A percentile compares a stretch with the other conserved stretches of the same genome.
Evolutionary conservation across 2,329 filamentous ascomycete species (phyloP).

Genomic region (Fusarium marasasianum): DNA sequence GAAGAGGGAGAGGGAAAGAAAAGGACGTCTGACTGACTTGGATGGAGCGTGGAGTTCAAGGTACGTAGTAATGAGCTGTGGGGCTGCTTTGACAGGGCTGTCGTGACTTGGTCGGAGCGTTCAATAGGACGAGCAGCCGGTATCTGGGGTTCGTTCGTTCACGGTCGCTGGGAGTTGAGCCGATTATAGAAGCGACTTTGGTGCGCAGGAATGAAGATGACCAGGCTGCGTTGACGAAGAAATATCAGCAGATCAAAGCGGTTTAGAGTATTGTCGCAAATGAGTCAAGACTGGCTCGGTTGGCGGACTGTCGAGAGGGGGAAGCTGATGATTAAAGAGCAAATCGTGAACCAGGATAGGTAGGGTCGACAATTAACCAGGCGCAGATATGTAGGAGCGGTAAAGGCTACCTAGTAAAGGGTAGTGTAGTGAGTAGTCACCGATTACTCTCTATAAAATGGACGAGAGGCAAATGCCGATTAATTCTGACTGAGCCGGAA

Average conservation of each 20-base stretch:
- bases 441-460: slow-evolving; percentile 21
- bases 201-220: slow-evolving; percentile 25
- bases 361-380: slow-evolving; percentile 21
- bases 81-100: slow-evolving; percentile 42
- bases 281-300: background rate
- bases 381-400: slow-evolving; percentile 25
- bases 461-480: slow-evolving; percentile 19
- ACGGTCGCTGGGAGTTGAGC: slow-evolving; percentile 23
- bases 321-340: slow-evolving; percentile 15
- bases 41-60: slow-evolving; percentile 37
- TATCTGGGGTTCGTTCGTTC: slow-evolving; percentile 37
- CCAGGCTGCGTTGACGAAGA: slow-evolving; percentile 26
- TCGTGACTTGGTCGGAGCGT: slow-evolving; percentile 38
- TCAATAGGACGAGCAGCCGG: slow-evolving; percentile 37
- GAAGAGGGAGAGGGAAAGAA: slow-evolving; percentile 31
- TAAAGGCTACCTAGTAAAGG: slow-evolving; percentile 8
- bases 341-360: slow-evolving; percentile 24
- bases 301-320: background rate
- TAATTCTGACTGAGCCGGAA: slow-evolving; percentile 13
- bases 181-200: slow-evolving; percentile 34
- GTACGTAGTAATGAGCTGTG: slow-evolving; percentile 38
- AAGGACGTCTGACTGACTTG: slow-evolving; percentile 38
- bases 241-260: background rate
- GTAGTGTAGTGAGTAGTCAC: slow-evolving; percentile 4
- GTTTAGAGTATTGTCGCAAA: slow-evolving; percentile 2